Percentiles rank a stretch among this genome's conserved stretches.
phyloP scores from a whole-genome alignment of 2,329 filamentous ascomycete species.

The Monosporascus sp. region DNA sequence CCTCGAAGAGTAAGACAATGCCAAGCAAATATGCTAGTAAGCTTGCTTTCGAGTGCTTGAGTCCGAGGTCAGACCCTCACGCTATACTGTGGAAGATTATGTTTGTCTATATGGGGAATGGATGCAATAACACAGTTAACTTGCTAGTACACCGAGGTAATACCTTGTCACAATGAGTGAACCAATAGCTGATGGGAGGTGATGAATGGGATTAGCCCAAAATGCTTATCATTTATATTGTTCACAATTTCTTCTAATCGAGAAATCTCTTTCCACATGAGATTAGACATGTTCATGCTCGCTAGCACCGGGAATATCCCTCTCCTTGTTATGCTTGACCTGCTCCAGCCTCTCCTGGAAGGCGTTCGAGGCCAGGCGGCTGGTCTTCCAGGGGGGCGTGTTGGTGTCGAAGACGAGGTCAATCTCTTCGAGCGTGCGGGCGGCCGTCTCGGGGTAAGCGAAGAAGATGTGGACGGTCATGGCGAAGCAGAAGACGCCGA shows the following conservation, averaged over 20 bases:
- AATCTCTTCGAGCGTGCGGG: constrained; percentile 46
- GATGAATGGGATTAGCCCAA: too few relatives aligned
- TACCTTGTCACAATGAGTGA: too few relatives aligned
- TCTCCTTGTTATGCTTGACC: neutral
- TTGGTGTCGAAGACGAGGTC: constrained; percentile 43
- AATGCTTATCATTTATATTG: too few relatives aligned
- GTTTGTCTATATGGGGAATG: too few relatives aligned
- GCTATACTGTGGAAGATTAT: too few relatives aligned
- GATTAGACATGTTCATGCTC: neutral
- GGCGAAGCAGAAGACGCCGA: constrained; percentile 32
- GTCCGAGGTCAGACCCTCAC: too few relatives aligned
- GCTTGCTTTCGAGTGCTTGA: too few relatives aligned
- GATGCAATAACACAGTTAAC: too few relatives aligned
- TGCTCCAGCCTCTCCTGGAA: constrained; percentile 16
- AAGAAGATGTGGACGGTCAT: constrained; percentile 12
- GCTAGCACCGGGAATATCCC: neutral
- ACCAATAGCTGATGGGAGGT: too few relatives aligned
- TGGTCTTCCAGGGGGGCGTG: constrained; percentile 15
- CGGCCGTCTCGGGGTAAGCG: constrained; percentile 35
- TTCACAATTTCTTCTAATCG: neutral
- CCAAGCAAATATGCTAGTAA: too few relatives aligned
- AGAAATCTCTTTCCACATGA: neutral
- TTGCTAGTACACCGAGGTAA: too few relatives aligned
- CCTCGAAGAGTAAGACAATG: too few relatives aligned
- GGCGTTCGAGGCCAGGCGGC: neutral